These are phyloP conservation scores for Microbotryum violaceum DNA, from an alignment of 1,284 basidiomycete species.

Conservation along the genomic window DNA sequence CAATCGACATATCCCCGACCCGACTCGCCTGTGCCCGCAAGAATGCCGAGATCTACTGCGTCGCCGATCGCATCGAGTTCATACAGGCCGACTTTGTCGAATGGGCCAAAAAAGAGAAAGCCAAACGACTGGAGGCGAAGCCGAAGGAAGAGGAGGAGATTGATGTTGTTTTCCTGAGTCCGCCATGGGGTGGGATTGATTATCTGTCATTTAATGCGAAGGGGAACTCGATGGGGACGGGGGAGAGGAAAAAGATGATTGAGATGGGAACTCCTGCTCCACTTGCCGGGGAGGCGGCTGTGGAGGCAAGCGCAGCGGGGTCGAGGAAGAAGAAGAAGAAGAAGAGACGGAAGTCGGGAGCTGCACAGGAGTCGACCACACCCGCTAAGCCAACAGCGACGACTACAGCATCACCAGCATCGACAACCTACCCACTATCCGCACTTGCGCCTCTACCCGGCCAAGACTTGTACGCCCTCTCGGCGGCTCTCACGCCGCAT, in stretches of 20 bases:
- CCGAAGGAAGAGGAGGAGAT: slow-evolving; percentile 47
- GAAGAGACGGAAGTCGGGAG: slow-evolving; percentile 1
- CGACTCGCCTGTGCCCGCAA: slow-evolving; percentile 79
- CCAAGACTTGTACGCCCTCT: slow-evolving; percentile 64
- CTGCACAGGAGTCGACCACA: not conserved
- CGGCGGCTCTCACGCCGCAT: slow-evolving; percentile 62
- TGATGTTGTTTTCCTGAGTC: slow-evolving; percentile 83
- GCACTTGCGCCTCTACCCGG: slow-evolving; percentile 74
- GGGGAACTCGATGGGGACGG: not conserved
- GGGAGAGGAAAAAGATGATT: too few relatives aligned
- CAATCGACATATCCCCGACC: slow-evolving; percentile 75
- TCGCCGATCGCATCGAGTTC: slow-evolving; percentile 88
- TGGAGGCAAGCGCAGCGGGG: not conserved
- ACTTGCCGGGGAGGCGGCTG: slow-evolving; percentile 12
- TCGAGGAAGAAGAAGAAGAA: not conserved
- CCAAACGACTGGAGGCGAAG: slow-evolving; percentile 16
- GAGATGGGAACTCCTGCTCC: not conserved
- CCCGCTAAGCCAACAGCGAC: not conserved
- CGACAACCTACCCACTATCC: slow-evolving; percentile 55
- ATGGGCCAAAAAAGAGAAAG: slow-evolving; percentile 59
- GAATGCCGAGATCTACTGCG: slow-evolving; percentile 87
- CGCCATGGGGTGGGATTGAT: slow-evolving; percentile 82
- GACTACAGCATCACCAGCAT: not conserved
- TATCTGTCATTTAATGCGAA: slow-evolving; percentile 43
- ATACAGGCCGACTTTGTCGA: slow-evolving; percentile 76